Conservation (phyloP, 352 stramenopile genomes). For the Pythium angustatum region DNA sequence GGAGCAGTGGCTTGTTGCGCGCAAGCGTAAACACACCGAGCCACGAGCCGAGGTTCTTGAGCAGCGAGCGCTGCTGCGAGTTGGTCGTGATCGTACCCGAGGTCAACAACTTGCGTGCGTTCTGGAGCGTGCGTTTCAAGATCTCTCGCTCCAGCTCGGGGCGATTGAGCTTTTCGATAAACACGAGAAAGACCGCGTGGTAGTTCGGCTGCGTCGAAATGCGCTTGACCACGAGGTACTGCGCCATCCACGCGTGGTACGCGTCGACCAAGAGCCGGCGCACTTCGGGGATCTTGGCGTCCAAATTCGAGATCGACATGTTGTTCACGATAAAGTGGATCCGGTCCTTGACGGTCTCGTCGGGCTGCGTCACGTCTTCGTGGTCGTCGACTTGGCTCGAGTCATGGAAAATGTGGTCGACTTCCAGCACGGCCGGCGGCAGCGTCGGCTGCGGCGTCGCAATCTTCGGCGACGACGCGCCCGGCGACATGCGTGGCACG, state of each 20-base stretch:
- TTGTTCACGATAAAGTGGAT: constrained; percentile 99
- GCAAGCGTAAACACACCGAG: constrained; percentile 98
- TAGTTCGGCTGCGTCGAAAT: constrained; percentile 99
- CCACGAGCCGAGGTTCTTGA: constrained; percentile 99
- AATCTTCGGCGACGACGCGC: constrained; percentile 41
- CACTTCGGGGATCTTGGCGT: constrained; percentile 96
- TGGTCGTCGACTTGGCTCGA: constrained; percentile 62
- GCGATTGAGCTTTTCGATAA: constrained; percentile 96
- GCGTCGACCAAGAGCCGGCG: constrained; percentile 92
- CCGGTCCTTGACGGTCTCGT: constrained; percentile 92
- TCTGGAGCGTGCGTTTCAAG: constrained; percentile 93
- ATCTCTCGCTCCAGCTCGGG: constrained; percentile 94
- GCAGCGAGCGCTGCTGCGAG: constrained; percentile 95
- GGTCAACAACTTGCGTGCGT: constrained; percentile 95
- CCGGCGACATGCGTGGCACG: constrained; percentile 28
- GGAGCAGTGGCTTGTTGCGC: constrained; percentile 96
- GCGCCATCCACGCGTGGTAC: constrained; percentile 97
- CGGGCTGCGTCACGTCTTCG: constrained; percentile 66
- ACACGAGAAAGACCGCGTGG: constrained; percentile 97
- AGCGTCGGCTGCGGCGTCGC: constrained; percentile 43
- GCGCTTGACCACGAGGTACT: constrained; percentile 99
- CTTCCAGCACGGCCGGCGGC: constrained; percentile 56
- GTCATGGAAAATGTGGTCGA: constrained; percentile 86
- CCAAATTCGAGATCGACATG: constrained; percentile 97
- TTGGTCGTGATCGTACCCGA: constrained; percentile 98